Conservation (phyloP, 768 basidiomycete species). For the Tylopilus felleus region DNA sequence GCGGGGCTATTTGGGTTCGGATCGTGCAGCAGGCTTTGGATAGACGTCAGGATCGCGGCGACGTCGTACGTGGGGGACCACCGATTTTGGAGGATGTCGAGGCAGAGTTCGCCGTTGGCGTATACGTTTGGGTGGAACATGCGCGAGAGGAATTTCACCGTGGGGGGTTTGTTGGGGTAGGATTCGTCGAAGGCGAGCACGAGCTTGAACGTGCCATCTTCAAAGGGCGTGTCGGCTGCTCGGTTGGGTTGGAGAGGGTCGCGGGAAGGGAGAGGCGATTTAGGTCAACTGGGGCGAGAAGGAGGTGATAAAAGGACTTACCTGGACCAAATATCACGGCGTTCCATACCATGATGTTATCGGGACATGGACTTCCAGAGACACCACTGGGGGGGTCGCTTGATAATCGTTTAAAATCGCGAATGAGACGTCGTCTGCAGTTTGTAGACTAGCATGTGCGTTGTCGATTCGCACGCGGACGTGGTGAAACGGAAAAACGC, state of each 20-base stretch:
- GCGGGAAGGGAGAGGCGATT: neutral
- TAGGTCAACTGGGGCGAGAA: neutral
- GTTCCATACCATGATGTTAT: slow-evolving; percentile 99
- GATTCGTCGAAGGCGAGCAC: slow-evolving; percentile 94
- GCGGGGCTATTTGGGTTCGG: slow-evolving; percentile 98
- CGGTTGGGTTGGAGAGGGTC: too few relatives aligned
- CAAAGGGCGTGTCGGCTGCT: slow-evolving; percentile 95
- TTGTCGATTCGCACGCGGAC: neutral
- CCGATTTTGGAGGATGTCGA: slow-evolving; percentile 97
- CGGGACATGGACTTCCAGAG: slow-evolving; percentile 93
- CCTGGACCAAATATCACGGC: slow-evolving; percentile 99
- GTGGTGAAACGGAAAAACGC: neutral
- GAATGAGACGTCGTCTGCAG: slow-evolving; percentile 91
- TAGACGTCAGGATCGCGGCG: slow-evolving; percentile 94
- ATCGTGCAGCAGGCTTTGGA: slow-evolving; percentile 94
- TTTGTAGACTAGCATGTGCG: slow-evolving; percentile 69
- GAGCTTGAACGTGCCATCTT: slow-evolving; percentile 98
- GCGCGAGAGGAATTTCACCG: slow-evolving; percentile 92
- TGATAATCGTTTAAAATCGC: slow-evolving; percentile 95
- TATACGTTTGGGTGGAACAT: slow-evolving; percentile 99
- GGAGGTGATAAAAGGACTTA: slow-evolving; percentile 36
- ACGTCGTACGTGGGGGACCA: slow-evolving; percentile 99
- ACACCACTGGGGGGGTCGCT: slow-evolving; percentile 95
- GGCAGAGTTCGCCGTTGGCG: slow-evolving; percentile 95
- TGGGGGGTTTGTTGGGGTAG: slow-evolving; percentile 98